Evolutionary conservation across 75 land plant genomes (phyloP), one percentile per base, ranked within the genome.

Genomic region (Cupressus sempervirens): DNA sequence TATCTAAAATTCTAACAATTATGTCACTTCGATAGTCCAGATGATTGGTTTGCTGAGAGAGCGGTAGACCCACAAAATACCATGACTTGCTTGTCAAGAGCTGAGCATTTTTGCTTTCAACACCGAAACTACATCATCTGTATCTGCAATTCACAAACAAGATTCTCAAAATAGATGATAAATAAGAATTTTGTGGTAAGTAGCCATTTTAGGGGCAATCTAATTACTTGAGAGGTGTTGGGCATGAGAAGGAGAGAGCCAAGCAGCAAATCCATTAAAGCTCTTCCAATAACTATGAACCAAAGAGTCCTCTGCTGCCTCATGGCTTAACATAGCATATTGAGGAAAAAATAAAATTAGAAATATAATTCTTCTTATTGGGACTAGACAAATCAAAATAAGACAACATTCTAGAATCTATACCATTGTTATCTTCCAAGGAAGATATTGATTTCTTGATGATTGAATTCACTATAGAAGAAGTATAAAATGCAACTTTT

Each of bases 1-100:
- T 87, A 84, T 93, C 93, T 1, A 95, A 1, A 0, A 91, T 72
- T 7, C 93, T 95, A 73, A 95, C 70, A 48, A 95, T 91, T n/a
- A 89, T 84, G 52, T 90, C 90, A 1, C 83, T 87, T 58, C 76
- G 54, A 85, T 87, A 34, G 56, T 74, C 14, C 89, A 87, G 16
- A 58, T 58, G 0, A 75, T 54, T 72, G 58, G 67, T 26, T 84
- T 35, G 26, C 14, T 38, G n/a, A 32, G 29, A 88, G 87, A 85
- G 38, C 82, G 34, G 36, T 15, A 76, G 80, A 72, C 65, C 80
- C 32, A 82, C 43, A 16, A 32, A 95, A 89, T 87, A 91, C 93
- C 87, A 95, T 81, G 88, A 93, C 85, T 45, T 80, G 38, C 95
- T 95, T 36, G 96, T 95, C 82, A 91, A 89, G 67, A 91, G 90